Conservation (phyloP, 1,284 basidiomycete species). For the Gomphus sp. region DNA sequence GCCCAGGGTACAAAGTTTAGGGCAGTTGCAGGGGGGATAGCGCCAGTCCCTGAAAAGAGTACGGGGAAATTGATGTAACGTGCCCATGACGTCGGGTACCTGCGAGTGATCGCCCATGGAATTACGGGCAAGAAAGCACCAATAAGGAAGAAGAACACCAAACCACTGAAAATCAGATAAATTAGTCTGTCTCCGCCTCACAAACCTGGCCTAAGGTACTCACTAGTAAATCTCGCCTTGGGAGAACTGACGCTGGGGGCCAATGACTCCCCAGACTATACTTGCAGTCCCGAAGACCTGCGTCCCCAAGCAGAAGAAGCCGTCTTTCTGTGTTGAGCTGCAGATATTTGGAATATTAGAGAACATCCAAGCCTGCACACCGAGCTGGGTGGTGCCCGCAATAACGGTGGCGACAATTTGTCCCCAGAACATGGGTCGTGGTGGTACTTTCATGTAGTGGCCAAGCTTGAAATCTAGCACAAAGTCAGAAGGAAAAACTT, state of each 20-base stretch:
- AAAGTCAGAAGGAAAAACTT: conserved; percentile 26
- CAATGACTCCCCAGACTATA: conserved; percentile 46
- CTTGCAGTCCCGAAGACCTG: conserved; percentile 33
- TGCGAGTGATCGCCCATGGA: conserved; percentile 25
- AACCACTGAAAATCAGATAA: conserved; percentile 9
- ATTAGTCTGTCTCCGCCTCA: not conserved
- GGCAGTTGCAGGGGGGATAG: conserved; percentile 48
- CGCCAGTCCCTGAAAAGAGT: conserved; percentile 43
- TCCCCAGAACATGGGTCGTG: conserved; percentile 38
- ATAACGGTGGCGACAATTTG: conserved; percentile 43
- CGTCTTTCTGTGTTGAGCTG: conserved; percentile 22
- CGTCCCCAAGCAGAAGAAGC: conserved; percentile 34
- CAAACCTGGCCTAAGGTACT: conserved; percentile 9
- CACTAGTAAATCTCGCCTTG: conserved; percentile 35
- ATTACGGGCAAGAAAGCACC: conserved; percentile 37
- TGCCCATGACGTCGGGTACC: conserved; percentile 33
- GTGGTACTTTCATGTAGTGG: conserved; percentile 46
- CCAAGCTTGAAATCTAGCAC: conserved; percentile 41
- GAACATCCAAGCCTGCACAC: conserved; percentile 44
- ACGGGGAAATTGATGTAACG: conserved; percentile 45
- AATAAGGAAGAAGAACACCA: conserved; percentile 46
- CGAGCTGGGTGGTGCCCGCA: conserved; percentile 35
- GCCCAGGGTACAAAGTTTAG: conserved; percentile 52
- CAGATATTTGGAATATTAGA: conserved; percentile 40
- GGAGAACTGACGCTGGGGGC: conserved; percentile 44